Conservation (phyloP, 768 basidiomycete species). For the Leccinum sublutescens region DNA sequence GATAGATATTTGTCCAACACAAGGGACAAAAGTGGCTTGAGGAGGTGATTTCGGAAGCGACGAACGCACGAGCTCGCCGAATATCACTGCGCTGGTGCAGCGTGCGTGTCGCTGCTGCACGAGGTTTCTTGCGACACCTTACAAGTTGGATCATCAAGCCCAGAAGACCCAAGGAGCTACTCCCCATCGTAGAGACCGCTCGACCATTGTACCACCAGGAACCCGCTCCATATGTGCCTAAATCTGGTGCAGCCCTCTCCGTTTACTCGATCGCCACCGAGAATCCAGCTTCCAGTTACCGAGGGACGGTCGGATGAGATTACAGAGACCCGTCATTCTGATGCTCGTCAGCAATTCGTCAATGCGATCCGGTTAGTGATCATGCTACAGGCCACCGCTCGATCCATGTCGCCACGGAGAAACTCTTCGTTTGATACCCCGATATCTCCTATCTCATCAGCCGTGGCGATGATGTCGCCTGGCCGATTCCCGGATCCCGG, state of each 20-base stretch:
- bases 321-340: constrained; percentile 23
- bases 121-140: constrained; percentile 25
- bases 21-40: constrained; percentile 53
- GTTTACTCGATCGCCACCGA: constrained; percentile 26
- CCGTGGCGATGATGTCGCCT: constrained; percentile 26
- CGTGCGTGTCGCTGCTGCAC: constrained; percentile 15
- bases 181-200: constrained; percentile 22
- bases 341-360: constrained; percentile 37
- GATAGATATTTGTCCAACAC: constrained; percentile 47
- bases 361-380: constrained; percentile 47
- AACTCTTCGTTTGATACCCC: constrained; percentile 31
- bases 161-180: constrained; percentile 19
- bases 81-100: constrained; percentile 28
- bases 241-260: constrained; percentile 25
- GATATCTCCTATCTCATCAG: constrained; percentile 20
- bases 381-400: constrained; percentile 39
- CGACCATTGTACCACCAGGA: constrained; percentile 23
- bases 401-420: constrained; percentile 30
- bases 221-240: constrained; percentile 16
- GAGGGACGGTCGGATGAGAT: constrained; percentile 31
- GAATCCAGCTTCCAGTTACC: constrained; percentile 25
- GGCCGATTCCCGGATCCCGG: constrained; percentile 33
- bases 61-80: constrained; percentile 26
- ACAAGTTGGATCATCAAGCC: constrained; percentile 25
- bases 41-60: constrained; percentile 37